phyloP scores from a whole-genome alignment of 805 yeast species.

The Myxozyma geophila region DNA sequence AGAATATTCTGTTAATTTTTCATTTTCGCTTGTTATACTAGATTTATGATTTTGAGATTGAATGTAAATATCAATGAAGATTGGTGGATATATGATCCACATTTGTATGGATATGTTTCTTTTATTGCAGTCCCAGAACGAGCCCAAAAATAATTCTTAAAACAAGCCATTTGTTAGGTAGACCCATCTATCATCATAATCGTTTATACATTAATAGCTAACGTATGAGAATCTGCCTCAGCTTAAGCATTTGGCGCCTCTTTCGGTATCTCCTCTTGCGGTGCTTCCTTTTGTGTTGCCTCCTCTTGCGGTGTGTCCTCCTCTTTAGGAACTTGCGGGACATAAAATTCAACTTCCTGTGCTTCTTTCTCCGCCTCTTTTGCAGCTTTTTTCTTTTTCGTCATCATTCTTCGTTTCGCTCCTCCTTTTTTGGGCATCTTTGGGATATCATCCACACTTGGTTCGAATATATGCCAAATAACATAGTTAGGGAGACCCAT shows the following conservation, averaged over 20 bases:
- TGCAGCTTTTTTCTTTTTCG: slow-evolving; percentile 10
- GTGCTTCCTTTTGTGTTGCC: not conserved
- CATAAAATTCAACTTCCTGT: slow-evolving; percentile 45
- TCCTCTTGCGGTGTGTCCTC: not conserved
- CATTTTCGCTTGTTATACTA: not conserved
- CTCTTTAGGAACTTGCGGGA: slow-evolving; percentile 3
- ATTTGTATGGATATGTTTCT: no score
- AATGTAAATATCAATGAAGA: no score
- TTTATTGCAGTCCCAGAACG: no score
- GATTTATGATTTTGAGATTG: not conserved
- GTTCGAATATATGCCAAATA: slow-evolving; percentile 72
- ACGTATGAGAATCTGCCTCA: no score
- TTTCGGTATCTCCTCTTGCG: no score
- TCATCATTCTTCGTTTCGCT: not conserved
- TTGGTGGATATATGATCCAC: no score
- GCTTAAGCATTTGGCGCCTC: no score
- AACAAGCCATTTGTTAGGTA: no score
- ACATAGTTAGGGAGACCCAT: slow-evolving; percentile 91
- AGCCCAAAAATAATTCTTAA: no score
- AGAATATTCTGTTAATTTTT: no score
- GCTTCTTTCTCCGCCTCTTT: slow-evolving; percentile 53
- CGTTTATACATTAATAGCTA: no score
- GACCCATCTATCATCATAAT: no score
- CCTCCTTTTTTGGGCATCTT: slow-evolving; percentile 26
- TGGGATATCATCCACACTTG: slow-evolving; percentile 26